These are phyloP conservation scores for Aethionema arabicum DNA, from an alignment of 345 rosid species.

Conservation along the genomic window DNA sequence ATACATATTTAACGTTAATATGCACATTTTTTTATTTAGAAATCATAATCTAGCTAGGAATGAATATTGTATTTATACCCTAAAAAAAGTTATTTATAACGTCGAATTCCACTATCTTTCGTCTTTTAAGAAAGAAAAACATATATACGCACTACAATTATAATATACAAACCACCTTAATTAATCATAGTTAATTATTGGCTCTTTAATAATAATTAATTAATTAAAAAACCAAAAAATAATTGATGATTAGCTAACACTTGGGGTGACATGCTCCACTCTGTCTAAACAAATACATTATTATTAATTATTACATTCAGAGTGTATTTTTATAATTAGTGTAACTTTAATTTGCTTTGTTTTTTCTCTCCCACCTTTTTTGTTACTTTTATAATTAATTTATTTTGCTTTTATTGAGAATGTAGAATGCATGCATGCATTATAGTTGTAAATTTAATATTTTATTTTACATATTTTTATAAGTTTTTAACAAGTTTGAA, in stretches of 20 bases:
- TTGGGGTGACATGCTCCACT: constrained; percentile 42
- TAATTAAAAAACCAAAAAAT: constrained; percentile 18
- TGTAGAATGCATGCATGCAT: constrained; percentile 24
- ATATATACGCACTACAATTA: constrained; percentile 20
- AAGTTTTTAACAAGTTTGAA: too few relatives aligned
- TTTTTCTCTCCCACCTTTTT: constrained; percentile 7
- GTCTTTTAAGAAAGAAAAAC: constrained; percentile 5
- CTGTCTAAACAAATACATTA: constrained; percentile 17
- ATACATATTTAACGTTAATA: too few relatives aligned
- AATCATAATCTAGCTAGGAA: too few relatives aligned
- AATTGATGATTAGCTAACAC: constrained; percentile 33
- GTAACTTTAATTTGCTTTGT: constrained; percentile 16
- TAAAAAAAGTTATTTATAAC: not conserved
- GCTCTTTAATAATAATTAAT: constrained; percentile 14
- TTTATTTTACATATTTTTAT: too few relatives aligned
- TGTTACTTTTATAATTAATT: not conserved
- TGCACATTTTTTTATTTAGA: too few relatives aligned
- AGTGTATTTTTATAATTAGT: not conserved
- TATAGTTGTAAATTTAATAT: not conserved
- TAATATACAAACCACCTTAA: not conserved
- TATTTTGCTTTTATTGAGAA: not conserved
- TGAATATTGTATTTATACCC: not conserved
- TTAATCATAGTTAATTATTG: constrained; percentile 9
- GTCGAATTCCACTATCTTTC: constrained; percentile 29
- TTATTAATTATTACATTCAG: not conserved